These are phyloP conservation scores for Cyanophora paradoxa DNA, from an alignment of 78 protist genomes.

Conservation along the genomic window DNA sequence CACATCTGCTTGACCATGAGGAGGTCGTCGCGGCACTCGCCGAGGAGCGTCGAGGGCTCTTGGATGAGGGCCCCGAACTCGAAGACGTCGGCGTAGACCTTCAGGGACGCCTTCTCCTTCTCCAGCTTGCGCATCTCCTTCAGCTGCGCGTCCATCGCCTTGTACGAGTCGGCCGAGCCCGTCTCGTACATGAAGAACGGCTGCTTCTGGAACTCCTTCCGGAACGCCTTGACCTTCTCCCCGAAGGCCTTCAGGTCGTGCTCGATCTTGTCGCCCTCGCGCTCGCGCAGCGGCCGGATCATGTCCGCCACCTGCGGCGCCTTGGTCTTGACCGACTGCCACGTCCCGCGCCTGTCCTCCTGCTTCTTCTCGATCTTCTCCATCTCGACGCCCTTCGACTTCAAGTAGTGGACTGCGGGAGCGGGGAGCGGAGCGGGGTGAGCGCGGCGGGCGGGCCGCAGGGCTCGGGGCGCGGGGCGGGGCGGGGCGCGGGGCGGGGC, in stretches of 20 bases:
- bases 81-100: not conserved
- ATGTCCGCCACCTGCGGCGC: not conserved
- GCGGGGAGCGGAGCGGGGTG: too few relatives aligned
- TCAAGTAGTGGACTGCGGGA: not conserved
- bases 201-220: not conserved
- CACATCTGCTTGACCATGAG: slow-evolving; percentile 14
- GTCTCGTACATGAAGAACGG: not conserved
- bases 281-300: slow-evolving; percentile 1
- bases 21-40: not conserved
- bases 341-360: not conserved
- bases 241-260: not conserved
- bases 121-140: not conserved
- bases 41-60: not conserved
- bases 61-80: not conserved
- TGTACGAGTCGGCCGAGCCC: not conserved
- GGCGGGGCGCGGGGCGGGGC: too few relatives aligned
- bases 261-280: not conserved
- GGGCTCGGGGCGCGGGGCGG: too few relatives aligned
- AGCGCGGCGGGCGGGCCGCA: not conserved
- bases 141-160: not conserved
- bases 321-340: too few relatives aligned
- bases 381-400: not conserved
- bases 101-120: not conserved
- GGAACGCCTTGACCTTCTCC: not conserved
- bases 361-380: not conserved